Base-by-base conservation (phyloP, 257 asterid species). In the Ballota nigra region DNA sequence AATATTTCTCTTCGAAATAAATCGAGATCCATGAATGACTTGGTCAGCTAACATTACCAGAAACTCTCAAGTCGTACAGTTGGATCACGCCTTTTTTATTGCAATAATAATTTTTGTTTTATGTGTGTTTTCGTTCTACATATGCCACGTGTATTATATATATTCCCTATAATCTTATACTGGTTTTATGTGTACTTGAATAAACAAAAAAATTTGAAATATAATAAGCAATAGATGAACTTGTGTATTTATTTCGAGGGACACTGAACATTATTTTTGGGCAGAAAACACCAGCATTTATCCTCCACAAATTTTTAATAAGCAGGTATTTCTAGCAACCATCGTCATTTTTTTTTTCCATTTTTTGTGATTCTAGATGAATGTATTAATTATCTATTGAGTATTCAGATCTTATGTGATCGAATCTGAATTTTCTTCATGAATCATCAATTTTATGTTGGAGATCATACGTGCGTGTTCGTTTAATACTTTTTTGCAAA, bases 321-420 rank as follows among this genome's bases (percentile, higher is more conserved):
- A 66, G 49, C 81, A 68, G 84, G 81, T 80, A 62, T 11, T 62
- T 41, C 47, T 28, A 51, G 12, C 67, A 66, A 66, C 57, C 5
- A 7, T n/a, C n/a, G n/a, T 29, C 0, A 10, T 75, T 7, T 24
- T 26, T 13, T 0, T 16, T 66, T 58, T 20, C 4, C 28, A 15
- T 55, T 13, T 31, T 23, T 28, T 51, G 5, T 28, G n/a, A 49
- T 47, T 19, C 34, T n/a, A 2, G 4, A 31, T 20, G 5, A 16
- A 29, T 51, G 29, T 24, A 1, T 22, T n/a, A 22, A 66, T 45
- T 40, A 19, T 18, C 12, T n/a, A 55, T 55, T 22, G 6, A 55
- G 24, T 22, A 11, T 20, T 22, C 33, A 55, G 15, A 40, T 13
- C n/a, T 65, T 29, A 13, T 40, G 70, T 20, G 55, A 63, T 38